Base-by-base conservation (phyloP, 306 rosid genomes). In the Nissolia schottii region DNA sequence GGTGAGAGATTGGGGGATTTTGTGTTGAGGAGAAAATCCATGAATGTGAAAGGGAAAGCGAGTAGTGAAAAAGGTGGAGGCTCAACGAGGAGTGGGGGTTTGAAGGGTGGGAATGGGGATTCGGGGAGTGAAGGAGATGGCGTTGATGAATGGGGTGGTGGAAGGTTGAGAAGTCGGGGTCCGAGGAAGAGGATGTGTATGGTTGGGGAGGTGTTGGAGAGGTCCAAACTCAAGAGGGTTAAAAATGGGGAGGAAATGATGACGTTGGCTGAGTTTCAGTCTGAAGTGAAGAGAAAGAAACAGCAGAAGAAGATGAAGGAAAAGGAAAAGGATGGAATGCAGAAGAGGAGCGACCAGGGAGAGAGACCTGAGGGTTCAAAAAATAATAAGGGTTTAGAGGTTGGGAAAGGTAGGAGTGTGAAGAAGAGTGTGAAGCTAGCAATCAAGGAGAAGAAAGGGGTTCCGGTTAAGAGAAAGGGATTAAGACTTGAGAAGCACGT, bases 201-300 rank as follows among this genome's bases (percentile, higher is more conserved):
- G 1, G 88, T 91, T 57, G 96, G 84, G 61, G 96, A 93, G 64
- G 80, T 91, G 38, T 79, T 87, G 85, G 88, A 87, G 79, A 83
- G 88, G 85, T 84, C 93, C 12, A 59, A 74, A 16, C 67, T 82
- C 0, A 86, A 86, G 76, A 81, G 73, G 76, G 68, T 70, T 3
- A 83, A 68, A 73, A 62, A 38, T 1, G 80, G 69, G 51, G 98
- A 89, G 53, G 96, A 89, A 32, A 82, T 58, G 63, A 89, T 93
- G 96, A 94, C 97, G 55, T 82, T 94, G 75, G 97, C 97, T 6
- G 93, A 93, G 66, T 76, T 93, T 75, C 92, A 87, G 75, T 64
- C 64, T 49, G 80, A 82, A 67, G 76, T 83, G 66, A 89, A 78
- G 86, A 73, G 23, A 56, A 93, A 82, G 73, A 79, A 32, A 0